Evolutionary conservation across 1,284 basidiomycete genomes (phyloP).

Genomic region (Boletus smithii): DNA sequence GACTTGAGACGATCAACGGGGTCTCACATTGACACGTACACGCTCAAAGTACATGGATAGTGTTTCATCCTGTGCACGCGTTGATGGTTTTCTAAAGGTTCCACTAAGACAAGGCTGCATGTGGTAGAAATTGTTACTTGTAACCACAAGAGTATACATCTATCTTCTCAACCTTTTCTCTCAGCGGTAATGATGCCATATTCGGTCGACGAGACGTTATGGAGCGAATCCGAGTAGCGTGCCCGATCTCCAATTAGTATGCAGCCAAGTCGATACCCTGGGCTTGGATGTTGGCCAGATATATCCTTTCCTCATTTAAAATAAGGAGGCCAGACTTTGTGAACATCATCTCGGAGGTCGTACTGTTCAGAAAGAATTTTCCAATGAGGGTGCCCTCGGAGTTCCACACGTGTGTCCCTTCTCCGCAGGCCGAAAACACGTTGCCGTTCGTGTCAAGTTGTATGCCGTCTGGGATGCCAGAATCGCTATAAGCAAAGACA

Average conservation of each 20-base stretch:
- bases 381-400: slow-evolving; percentile 61
- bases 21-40: no score
- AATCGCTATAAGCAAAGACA: slow-evolving; percentile 67
- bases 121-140: no score
- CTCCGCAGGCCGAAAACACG: slow-evolving; percentile 22
- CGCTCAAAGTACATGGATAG: no score
- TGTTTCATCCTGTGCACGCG: no score
- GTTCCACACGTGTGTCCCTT: slow-evolving; percentile 56
- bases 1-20: no score
- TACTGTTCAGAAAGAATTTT: slow-evolving; percentile 66
- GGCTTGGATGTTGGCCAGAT: slow-evolving; percentile 17
- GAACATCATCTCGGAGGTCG: slow-evolving; percentile 65
- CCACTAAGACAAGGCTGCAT: no score
- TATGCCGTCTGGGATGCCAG: slow-evolving; percentile 71
- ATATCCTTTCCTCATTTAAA: slow-evolving; percentile 15
- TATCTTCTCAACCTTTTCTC: no score
- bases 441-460: slow-evolving; percentile 34
- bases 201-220: not conserved
- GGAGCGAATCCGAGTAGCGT: not conserved
- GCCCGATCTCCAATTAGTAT: not conserved
- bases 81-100: no score
- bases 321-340: slow-evolving; percentile 25
- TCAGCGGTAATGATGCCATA: not conserved
- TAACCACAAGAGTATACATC: no score
- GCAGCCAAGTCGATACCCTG: slow-evolving; percentile 18